Base-by-base conservation (phyloP, 2,329 filamentous ascomycete species). In the Alternaria gansuensis region DNA sequence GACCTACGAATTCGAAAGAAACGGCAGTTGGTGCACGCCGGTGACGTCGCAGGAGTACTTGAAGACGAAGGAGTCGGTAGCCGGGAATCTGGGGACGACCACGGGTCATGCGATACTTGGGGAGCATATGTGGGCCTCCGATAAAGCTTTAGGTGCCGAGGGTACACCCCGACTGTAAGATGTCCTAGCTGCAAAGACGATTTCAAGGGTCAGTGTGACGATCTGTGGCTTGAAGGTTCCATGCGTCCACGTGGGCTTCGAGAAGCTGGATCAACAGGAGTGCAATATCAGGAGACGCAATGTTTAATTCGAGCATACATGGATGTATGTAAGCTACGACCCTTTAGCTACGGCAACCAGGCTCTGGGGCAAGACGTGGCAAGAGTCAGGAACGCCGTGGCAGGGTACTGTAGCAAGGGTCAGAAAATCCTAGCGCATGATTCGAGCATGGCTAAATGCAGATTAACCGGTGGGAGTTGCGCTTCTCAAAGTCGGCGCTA, bases 171-270 rank as follows among this genome's bases (percentile, higher is more conserved):
- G 62, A 67, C 61, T 62, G 61, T 65, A 46, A 60, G 44, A 62
- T 37, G 67, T 71, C 67, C 68, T 72, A 68, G 71, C 66, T 66
- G 53, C 46, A 60, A 64, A 62, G 61, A 64, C 63, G 64, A 34
- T 51, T 54, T 43, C 40, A 53, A 64, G 61, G 64, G 63, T 66
- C 69, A 73, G 71, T 71, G 67, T 66, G 64, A 68, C 70, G 64
- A 72, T 74, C 74, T 54, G 72, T 72, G 71, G 69, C 70, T 70
- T 75, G 73, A 70, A 63, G 59, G 62, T 75, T 76, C 74, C 70
- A 76, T 75, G 74, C 73, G 64, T 73, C 66, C 66, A 72, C 67
- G 68, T 65, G 66, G 68, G 68, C 71, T 75, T 75, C 75, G 70
- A 76, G 73, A 77, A 77, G 74, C 72, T 72, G 75, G 68, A 72